Evolutionary conservation across 306 rosid species (phyloP).

Genomic region (Styphnolobium japonicum): DNA sequence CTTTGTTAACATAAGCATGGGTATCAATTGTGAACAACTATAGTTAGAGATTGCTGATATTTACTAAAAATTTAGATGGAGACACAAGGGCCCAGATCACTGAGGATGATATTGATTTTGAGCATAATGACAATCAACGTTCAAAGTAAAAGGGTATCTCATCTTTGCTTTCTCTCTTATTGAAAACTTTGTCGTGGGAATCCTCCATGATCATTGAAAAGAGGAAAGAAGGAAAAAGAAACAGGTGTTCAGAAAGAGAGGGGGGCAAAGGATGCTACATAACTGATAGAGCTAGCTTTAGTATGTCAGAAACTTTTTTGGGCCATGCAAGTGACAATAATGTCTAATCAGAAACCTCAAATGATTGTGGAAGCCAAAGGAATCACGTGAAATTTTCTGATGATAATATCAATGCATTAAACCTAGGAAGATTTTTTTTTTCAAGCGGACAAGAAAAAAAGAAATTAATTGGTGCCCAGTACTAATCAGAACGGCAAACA

Average conservation of each 20-base stretch:
- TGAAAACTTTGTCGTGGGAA: slow-evolving; percentile 35
- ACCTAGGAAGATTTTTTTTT: neutral
- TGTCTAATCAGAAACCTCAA: slow-evolving; percentile 35
- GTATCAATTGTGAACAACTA: neutral
- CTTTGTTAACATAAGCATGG: neutral
- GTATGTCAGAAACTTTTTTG: neutral
- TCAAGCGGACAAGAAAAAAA: neutral
- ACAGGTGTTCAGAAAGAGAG: slow-evolving; percentile 11
- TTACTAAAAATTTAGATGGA: slow-evolving; percentile 15
- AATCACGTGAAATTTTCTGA: slow-evolving; percentile 12
- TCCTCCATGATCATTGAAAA: slow-evolving; percentile 34
- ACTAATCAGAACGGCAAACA: neutral
- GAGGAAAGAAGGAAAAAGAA: slow-evolving; percentile 16
- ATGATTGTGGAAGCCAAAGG: slow-evolving; percentile 35
- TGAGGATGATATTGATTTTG: slow-evolving; percentile 22
- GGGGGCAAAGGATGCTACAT: slow-evolving; percentile 21
- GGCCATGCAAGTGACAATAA: slow-evolving; percentile 25
- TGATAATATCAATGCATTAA: neutral
- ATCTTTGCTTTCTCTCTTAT: slow-evolving; percentile 25
- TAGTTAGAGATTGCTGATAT: slow-evolving; percentile 3
- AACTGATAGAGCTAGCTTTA: slow-evolving; percentile 31
- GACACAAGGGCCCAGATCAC: slow-evolving; percentile 37
- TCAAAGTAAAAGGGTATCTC: slow-evolving; percentile 30
- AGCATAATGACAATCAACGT: slow-evolving; percentile 22
- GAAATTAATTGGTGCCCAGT: neutral